phyloP scores from a whole-genome alignment of 176 grass and related monocot genomes.

The Juncus effusus region DNA sequence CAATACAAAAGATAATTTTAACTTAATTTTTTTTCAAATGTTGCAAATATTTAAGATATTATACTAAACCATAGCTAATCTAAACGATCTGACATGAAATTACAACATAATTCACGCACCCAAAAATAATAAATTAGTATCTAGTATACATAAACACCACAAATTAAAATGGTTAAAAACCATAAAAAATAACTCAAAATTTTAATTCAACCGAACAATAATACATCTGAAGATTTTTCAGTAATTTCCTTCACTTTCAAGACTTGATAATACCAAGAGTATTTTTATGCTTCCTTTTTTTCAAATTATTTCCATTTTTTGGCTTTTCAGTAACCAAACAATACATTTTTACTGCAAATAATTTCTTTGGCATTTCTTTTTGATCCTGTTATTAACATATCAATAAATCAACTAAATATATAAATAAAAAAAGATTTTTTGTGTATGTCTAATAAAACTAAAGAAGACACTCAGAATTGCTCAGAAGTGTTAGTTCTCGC shows the following conservation, averaged over 20 bases:
- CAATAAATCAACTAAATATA: too few relatives aligned
- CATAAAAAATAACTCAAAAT: not conserved
- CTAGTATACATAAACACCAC: not conserved
- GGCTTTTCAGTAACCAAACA: slow-evolving; percentile 66
- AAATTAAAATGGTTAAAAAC: too few relatives aligned
- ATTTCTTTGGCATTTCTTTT: slow-evolving; percentile 61
- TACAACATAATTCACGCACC: not conserved
- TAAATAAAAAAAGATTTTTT: too few relatives aligned
- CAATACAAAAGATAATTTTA: too few relatives aligned
- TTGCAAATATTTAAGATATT: too few relatives aligned
- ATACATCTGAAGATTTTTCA: slow-evolving; percentile 5
- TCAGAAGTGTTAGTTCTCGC: too few relatives aligned
- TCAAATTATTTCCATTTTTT: slow-evolving; percentile 39
- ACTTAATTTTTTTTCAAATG: too few relatives aligned
- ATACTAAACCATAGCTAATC: too few relatives aligned
- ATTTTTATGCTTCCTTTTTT: slow-evolving; percentile 48
- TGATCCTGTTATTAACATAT: slow-evolving; percentile 64
- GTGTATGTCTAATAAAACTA: too few relatives aligned
- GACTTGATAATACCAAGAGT: slow-evolving; percentile 53
- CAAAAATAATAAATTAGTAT: slow-evolving; percentile 1
- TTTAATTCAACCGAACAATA: slow-evolving; percentile 11
- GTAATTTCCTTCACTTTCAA: slow-evolving; percentile 25
- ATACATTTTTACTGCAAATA: slow-evolving; percentile 97
- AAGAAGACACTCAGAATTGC: too few relatives aligned
- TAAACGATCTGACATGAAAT: not conserved